phyloP scores from a whole-genome alignment of 768 basidiomycete genomes.

The Postia placenta region DNA sequence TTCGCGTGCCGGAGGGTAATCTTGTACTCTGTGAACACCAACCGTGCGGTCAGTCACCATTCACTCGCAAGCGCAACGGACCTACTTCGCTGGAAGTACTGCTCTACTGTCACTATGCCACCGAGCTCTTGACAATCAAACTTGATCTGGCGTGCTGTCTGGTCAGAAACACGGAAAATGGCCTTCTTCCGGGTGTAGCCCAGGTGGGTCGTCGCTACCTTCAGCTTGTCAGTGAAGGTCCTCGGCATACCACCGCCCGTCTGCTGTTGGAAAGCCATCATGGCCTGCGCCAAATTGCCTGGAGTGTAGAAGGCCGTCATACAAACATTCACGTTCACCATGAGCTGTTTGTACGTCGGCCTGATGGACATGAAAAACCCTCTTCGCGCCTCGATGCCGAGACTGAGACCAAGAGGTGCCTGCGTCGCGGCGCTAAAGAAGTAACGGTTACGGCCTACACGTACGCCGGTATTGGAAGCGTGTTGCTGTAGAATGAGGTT shows the following conservation, averaged over 20 bases:
- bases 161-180: slow-evolving; percentile 18
- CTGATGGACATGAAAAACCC: slow-evolving; percentile 49
- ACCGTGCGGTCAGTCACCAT: background rate
- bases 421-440: slow-evolving; percentile 41
- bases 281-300: slow-evolving; percentile 56
- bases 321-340: slow-evolving; percentile 50
- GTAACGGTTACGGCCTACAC: slow-evolving; percentile 60
- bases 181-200: slow-evolving; percentile 48
- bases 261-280: slow-evolving; percentile 39
- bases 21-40: slow-evolving; percentile 46
- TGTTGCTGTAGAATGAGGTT: slow-evolving; percentile 59
- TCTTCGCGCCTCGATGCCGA: slow-evolving; percentile 37
- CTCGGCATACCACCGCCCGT: slow-evolving; percentile 41
- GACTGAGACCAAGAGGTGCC: slow-evolving; percentile 21
- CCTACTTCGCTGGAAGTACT: slow-evolving; percentile 61
- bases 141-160: slow-evolving; percentile 20
- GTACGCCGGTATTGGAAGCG: slow-evolving; percentile 48
- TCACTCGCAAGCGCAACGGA: slow-evolving; percentile 7
- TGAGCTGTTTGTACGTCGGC: slow-evolving; percentile 40
- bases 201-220: slow-evolving; percentile 50
- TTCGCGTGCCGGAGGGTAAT: slow-evolving; percentile 37
- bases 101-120: slow-evolving; percentile 49
- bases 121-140: slow-evolving; percentile 59
- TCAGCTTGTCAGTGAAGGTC: slow-evolving; percentile 46
- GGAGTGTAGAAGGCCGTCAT: slow-evolving; percentile 52